Evolutionary conservation across 129 eudicot species (phyloP).

Genomic region (Pseudognaphalium luteoalbum): DNA sequence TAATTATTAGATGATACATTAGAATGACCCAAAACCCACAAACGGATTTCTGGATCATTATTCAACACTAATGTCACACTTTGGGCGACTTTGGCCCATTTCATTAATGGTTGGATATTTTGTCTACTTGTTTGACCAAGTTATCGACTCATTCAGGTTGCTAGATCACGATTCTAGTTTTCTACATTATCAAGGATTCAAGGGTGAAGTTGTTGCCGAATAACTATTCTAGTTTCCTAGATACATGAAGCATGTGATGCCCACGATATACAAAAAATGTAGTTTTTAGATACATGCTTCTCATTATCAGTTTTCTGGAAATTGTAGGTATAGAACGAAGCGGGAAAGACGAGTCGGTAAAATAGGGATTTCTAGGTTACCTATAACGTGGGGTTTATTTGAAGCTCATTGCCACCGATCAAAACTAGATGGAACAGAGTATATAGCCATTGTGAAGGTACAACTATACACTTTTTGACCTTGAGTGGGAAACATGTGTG

Average conservation of each 20-base stretch:
- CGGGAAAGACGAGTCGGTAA: constrained; percentile 80
- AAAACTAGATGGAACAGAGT: constrained; percentile 76
- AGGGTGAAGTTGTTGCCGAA: too few relatives aligned
- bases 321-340: constrained; percentile 70
- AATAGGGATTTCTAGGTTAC: constrained; percentile 57
- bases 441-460: constrained; percentile 77
- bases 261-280: not conserved
- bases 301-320: not conserved
- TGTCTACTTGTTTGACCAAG: too few relatives aligned
- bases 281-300: not conserved
- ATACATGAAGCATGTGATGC: not conserved
- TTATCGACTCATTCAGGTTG: too few relatives aligned
- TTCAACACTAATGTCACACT: too few relatives aligned
- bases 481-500: not conserved
- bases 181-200: too few relatives aligned
- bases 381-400: constrained; percentile 77
- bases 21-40: too few relatives aligned
- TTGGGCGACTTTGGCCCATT: too few relatives aligned
- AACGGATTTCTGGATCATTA: too few relatives aligned
- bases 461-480: not conserved
- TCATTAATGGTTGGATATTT: too few relatives aligned
- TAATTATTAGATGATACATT: too few relatives aligned
- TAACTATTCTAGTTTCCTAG: not conserved
- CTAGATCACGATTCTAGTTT: too few relatives aligned
- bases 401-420: constrained; percentile 63